Base-by-base conservation (phyloP, 352 stramenopile genomes). In the Phytophthora pluvialis region DNA sequence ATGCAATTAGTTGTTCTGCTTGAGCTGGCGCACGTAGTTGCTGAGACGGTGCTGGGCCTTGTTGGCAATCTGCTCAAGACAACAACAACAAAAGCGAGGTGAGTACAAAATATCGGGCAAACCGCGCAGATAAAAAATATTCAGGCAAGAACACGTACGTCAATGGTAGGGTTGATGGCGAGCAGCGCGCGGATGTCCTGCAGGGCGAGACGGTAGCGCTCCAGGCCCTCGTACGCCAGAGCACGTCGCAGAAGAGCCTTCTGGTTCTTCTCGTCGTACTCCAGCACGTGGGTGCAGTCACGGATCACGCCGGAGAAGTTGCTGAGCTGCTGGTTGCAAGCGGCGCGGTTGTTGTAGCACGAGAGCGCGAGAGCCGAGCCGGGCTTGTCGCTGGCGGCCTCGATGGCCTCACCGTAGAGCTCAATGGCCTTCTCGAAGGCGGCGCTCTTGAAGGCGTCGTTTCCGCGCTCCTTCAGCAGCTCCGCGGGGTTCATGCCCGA, bases 271-370 rank as follows among this genome's bases (percentile, higher is more conserved):
- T 89, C 81, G 18, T 99, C 94, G 50, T 92, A 80, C 77, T 99
- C 94, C 25, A 99, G 77, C 32, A 99, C 95, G 38, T 97, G 90
- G 31, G 92, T 97, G 73, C 94, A 98, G 78, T 99, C 95, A 43
- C 87, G 81, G 64, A 99, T 98, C 13, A 97, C 94, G 36, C 83
- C 93, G 45, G 97, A 97, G 76, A 98, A 99, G 81, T 98, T 98
- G 76, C 89, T 98, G 60, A 99, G 94, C 86, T 98, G 94, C 80
- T 99, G 97, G 91, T 98, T 95, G 80, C 95, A 99, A 50, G 95
- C 95, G 29, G 95, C 90, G 70, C 95, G 93, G 70, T 99, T 99
- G 73, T 95, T 94, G 78, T 95, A 97, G 66, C 92, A 97, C 75
- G 97, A 97, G 53, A 99, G 74, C 8, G 92, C 86, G 32, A 99